Base-by-base conservation (phyloP, 768 basidiomycete genomes). In the Rhizopogon vinicolor region DNA sequence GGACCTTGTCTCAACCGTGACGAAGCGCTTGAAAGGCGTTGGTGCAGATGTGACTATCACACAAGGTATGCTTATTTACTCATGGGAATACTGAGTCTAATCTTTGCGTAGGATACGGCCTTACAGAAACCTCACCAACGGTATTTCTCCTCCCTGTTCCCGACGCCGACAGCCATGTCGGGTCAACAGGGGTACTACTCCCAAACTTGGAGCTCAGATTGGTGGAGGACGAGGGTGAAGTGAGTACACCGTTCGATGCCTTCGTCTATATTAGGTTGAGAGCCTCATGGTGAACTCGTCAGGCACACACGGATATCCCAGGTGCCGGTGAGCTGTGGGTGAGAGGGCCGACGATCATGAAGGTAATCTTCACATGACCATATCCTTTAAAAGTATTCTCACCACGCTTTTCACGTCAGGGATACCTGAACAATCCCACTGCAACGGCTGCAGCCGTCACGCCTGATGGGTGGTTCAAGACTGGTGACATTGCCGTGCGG, bases 61-160 rank as follows among this genome's bases (percentile, higher is more conserved):
- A 13, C 86, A 89, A 69, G 86, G 85, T 84, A 40, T 9, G 64
- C 53, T 37, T 31, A 18, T 37, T 31, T 18, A 13, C 33, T 49
- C 14, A 4, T 6, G 14, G 33, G 33, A 48, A n/a, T 16, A 13
- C 10, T 13, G 28, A 8, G 31, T 45, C 40, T 46, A 3, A 29
- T 51, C 39, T 60, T 39, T 49, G 42, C 13, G 45, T 60, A 85
- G 88, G 86, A 1, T 91, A 85, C 54, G 88, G 92, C 28, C 75
- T 93, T 18, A 93, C 91, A 1, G 92, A 93, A 70, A 92, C 90
- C 1, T 87, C 89, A 0, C 90, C 89, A 0, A 84, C 84, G 0
- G 78, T 84, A 0, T 83, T 85, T 58, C 58, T 87, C 3, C 74
- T 89, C 7, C 75, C 81, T 1, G 48, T 65, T 0, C 63, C 74